These are phyloP conservation scores for Camellia japonica DNA, from an alignment of 148 eudicot species.

Conservation along the genomic window DNA sequence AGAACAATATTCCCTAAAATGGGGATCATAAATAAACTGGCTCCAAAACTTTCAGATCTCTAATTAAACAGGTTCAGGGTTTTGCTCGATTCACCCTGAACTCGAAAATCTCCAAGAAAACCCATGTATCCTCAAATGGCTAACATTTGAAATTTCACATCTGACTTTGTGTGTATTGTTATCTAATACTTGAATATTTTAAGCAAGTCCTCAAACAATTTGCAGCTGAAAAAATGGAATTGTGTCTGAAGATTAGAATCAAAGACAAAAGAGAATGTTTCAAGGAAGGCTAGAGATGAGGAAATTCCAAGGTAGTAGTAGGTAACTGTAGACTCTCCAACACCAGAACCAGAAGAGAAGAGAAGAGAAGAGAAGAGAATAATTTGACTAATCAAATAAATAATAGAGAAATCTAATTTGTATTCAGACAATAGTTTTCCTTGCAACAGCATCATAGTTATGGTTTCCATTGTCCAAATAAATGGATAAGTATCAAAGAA, in stretches of 20 bases:
- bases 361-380: no score
- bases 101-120: neutral
- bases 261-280: neutral
- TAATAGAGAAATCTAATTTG: neutral
- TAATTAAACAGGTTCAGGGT: neutral
- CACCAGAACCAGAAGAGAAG: neutral
- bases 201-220: no score
- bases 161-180: neutral
- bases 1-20: neutral
- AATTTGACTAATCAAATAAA: no score
- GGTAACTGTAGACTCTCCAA: neutral
- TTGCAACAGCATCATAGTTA: neutral
- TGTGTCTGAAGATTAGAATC: neutral
- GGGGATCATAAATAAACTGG: conserved; percentile 2
- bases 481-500: neutral
- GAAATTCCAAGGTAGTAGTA: neutral
- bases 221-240: neutral
- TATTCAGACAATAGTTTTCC: neutral
- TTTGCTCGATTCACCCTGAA: neutral
- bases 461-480: neutral
- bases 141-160: neutral
- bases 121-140: neutral
- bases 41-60: conserved; percentile 3
- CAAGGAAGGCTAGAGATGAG: neutral
- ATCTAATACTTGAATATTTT: neutral